Evolutionary conservation across 2,329 filamentous ascomycete species (phyloP).

Genomic region (Arthroderma sp.): DNA sequence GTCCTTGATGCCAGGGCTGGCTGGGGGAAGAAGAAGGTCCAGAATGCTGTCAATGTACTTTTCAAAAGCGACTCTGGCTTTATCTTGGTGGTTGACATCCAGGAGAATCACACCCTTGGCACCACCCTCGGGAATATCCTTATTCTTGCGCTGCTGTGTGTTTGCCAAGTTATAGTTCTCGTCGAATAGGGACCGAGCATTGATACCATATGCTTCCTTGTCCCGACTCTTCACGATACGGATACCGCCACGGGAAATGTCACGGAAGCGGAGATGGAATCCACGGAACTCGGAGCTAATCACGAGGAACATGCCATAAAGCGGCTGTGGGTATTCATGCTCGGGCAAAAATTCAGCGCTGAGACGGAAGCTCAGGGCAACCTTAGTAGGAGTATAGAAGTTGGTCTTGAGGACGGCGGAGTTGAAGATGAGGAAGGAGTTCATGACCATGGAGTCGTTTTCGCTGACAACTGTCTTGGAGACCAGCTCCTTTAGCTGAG

Average conservation of each 20-base stretch:
- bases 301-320: constrained; percentile 98
- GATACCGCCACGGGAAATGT: constrained; percentile 92
- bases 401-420: constrained; percentile 89
- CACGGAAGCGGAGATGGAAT: constrained; percentile 93
- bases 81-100: constrained; percentile 87
- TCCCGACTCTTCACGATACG: constrained; percentile 97
- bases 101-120: constrained; percentile 96
- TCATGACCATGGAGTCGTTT: constrained; percentile 97
- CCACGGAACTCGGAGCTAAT: constrained; percentile 94
- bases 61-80: constrained; percentile 83
- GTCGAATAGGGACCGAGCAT: constrained; percentile 89
- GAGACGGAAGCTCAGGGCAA: constrained; percentile 89
- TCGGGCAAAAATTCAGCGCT: constrained; percentile 69
- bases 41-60: constrained; percentile 99
- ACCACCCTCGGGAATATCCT: constrained; percentile 95
- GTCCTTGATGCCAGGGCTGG: constrained; percentile 95
- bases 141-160: constrained; percentile 99
- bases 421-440: constrained; percentile 92
- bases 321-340: constrained; percentile 80
- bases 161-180: constrained; percentile 98
- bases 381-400: constrained; percentile 95
- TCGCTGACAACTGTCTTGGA: constrained; percentile 74
- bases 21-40: constrained; percentile 78
- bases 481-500: constrained; percentile 61
- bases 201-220: constrained; percentile 91